Evolutionary conservation across 169 alveolate genomes (phyloP).

Genomic region (Perkinsus olseni): DNA sequence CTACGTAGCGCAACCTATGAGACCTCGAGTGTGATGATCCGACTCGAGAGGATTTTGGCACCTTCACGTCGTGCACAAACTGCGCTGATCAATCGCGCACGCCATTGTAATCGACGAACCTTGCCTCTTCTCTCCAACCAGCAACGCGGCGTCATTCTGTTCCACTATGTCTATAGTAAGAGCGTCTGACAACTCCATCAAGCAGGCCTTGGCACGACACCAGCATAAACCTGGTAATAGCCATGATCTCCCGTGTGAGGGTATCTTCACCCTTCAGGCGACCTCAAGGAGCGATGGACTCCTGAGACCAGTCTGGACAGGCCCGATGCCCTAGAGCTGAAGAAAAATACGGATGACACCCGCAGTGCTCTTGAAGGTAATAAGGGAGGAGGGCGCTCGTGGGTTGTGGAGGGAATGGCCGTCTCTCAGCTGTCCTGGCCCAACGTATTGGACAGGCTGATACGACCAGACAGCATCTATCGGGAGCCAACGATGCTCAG

Average conservation of each 20-base stretch:
- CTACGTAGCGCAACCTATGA: too few species aligned
- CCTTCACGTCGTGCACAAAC: too few species aligned
- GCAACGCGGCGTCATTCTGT: too few species aligned
- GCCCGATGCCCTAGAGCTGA: background rate
- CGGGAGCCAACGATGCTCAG: background rate
- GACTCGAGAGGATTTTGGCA: too few species aligned
- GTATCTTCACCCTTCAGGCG: background rate
- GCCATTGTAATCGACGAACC: background rate
- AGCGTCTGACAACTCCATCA: background rate
- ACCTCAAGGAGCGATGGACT: background rate
- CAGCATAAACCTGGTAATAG: background rate
- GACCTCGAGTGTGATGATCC: too few species aligned
- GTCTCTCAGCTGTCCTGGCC: background rate
- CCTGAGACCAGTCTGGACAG: background rate
- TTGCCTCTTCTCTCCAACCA: too few species aligned
- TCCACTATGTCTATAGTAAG: background rate
- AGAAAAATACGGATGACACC: background rate
- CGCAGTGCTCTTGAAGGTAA: background rate
- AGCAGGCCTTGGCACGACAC: background rate
- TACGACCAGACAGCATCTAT: background rate
- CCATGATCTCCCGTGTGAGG: too few species aligned
- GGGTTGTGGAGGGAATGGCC: background rate
- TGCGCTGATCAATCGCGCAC: background rate
- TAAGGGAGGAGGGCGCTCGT: background rate
- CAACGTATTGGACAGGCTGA: background rate